Evolutionary conservation across 768 basidiomycete species (phyloP).

Genomic region (Trametes villosa): DNA sequence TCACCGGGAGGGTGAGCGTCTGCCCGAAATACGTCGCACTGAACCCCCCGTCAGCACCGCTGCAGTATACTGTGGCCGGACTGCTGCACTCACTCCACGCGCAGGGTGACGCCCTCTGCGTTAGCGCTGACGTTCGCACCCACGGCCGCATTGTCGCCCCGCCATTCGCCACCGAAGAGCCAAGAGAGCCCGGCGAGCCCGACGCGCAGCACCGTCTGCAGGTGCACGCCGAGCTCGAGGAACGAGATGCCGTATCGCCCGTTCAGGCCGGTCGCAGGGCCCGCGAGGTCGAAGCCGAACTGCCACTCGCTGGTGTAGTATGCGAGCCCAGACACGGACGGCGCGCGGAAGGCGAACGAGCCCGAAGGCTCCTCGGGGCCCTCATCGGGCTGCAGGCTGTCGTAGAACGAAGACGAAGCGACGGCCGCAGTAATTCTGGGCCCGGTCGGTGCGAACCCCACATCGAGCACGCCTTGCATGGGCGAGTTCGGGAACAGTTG

Average conservation of each 20-base stretch:
- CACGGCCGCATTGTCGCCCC: slow-evolving; percentile 46
- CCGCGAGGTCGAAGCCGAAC: slow-evolving; percentile 53
- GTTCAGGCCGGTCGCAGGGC: slow-evolving; percentile 50
- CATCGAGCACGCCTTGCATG: slow-evolving; percentile 49
- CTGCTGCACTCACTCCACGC: slow-evolving; percentile 58
- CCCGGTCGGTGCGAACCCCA: slow-evolving; percentile 42
- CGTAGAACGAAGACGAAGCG: slow-evolving; percentile 25
- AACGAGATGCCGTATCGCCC: slow-evolving; percentile 57
- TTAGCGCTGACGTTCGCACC: slow-evolving; percentile 49
- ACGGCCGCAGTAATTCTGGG: slow-evolving; percentile 48
- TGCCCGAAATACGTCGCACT: slow-evolving; percentile 65
- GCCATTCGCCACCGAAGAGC: slow-evolving; percentile 54
- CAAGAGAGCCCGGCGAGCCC: slow-evolving; percentile 51
- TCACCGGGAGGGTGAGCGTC: slow-evolving; percentile 58
- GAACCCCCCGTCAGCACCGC: neutral
- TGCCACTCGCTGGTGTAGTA: slow-evolving; percentile 51
- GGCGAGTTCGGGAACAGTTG: slow-evolving; percentile 55
- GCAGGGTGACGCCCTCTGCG: slow-evolving; percentile 52
- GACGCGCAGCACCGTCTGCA: slow-evolving; percentile 54
- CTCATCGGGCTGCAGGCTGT: slow-evolving; percentile 5
- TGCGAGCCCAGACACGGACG: slow-evolving; percentile 57
- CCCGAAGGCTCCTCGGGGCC: slow-evolving; percentile 1
- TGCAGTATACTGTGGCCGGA: too few species aligned
- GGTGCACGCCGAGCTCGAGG: slow-evolving; percentile 56
- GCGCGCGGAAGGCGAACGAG: slow-evolving; percentile 29